A percentile compares a stretch with the other conserved stretches of the same genome.
Evolutionary conservation across 2,329 filamentous ascomycete species (phyloP).

Genomic region (Aspergillus fijiensis): DNA sequence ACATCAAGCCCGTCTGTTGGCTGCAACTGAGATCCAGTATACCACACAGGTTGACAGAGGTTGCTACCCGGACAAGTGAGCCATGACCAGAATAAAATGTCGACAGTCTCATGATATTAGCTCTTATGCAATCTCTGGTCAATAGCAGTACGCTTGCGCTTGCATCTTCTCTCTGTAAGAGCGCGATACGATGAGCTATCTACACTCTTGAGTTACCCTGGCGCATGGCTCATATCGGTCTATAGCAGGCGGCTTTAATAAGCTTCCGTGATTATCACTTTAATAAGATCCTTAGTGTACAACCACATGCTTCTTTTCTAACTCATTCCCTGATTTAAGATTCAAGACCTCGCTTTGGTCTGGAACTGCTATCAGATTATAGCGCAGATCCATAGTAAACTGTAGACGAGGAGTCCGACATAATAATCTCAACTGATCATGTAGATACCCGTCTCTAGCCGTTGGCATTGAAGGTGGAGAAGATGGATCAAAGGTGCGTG

Average conservation of each 20-base stretch:
- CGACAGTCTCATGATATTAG: background rate
- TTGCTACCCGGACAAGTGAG: background rate
- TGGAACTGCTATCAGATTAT: too few species aligned
- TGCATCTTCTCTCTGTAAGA: too few species aligned
- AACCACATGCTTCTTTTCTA: too few species aligned
- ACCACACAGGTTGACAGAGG: too few species aligned
- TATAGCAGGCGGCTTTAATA: background rate
- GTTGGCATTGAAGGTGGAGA: background rate
- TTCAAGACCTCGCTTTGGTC: background rate
- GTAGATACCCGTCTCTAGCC: background rate
- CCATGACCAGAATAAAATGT: background rate
- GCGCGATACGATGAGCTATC: too few species aligned
- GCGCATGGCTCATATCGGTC: background rate
- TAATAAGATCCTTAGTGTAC: too few species aligned
- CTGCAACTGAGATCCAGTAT: background rate
- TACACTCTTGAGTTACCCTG: too few species aligned
- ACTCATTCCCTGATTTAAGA: too few species aligned
- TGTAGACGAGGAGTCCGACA: background rate
- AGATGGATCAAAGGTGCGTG: conserved; percentile 3
- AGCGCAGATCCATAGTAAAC: too few species aligned
- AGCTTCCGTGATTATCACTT: background rate
- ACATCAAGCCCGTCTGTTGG: background rate
- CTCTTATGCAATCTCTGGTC: background rate
- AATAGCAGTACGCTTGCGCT: background rate
- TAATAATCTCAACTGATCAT: background rate